Base-by-base conservation (phyloP, 306 rosid species). In the Citrullus mucosospermus region DNA sequence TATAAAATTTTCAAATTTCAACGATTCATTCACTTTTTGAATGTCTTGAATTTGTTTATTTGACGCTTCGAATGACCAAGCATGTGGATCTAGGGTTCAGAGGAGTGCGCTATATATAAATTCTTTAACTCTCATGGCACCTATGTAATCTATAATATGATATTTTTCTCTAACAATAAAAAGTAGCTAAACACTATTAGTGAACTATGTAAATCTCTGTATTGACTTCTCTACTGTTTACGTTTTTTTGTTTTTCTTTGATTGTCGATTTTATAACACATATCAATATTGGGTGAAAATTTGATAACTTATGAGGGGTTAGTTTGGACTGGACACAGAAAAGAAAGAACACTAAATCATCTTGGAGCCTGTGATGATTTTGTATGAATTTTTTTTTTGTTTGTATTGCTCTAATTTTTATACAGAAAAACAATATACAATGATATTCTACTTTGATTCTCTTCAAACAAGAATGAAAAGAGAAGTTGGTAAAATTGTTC, bases 381-480 rank as follows among this genome's bases (percentile, higher is more conserved):
- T 67, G 17, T 67, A 41, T 18, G 30, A 67, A 10, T 41, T 43
- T 41, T 4, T 4, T 69, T 15, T 43, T 69, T 41, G 18, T 41
- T 69, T 14, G 55, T 43, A 69, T 69, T 70, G 22, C 57, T 70
- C 58, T 66, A 38, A 43, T 70, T 2, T 44, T 16, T 70, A 44
- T 44, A 44, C 76, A 70, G 8, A 69, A 69, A 22, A 44, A 12
- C 39, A 46, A 46, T 70, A 22, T 70, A 46, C 76, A 70, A 22
- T 46, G 57, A 22, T 70, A 9, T 46, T 70, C 76, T 70, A 46
- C 58, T 25, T 20, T 46, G 76, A 25, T 46, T 22, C 58, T 70
- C 76, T 70, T 22, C 39, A 43, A 69, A 70, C 76, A 70, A 70
- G 28, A 70, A 70, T 44, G 76, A 69, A 69, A n/a, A 69, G 75